phyloP scores from a whole-genome alignment of 2,329 filamentous ascomycete genomes.

The Cladosporium sp. region DNA sequence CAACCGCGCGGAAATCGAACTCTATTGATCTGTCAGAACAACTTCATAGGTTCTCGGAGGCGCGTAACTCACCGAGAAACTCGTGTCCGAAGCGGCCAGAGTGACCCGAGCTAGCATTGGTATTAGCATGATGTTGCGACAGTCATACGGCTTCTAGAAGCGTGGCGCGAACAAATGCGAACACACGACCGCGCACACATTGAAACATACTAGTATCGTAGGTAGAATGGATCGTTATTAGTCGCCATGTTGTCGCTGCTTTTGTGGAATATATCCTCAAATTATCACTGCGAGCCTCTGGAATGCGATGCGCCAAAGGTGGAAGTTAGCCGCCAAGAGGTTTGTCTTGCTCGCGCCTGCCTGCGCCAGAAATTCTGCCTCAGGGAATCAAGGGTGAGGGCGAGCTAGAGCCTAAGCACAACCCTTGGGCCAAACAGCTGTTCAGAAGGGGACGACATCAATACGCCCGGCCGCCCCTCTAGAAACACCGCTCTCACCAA shows the following conservation, averaged over 20 bases:
- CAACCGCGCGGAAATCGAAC: slow-evolving; percentile 92
- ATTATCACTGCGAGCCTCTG: background rate
- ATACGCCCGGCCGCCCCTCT: slow-evolving; percentile 8
- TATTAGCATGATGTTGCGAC: slow-evolving; percentile 3
- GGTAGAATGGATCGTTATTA: slow-evolving; percentile 82
- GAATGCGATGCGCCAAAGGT: slow-evolving; percentile 1
- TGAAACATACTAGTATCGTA: slow-evolving; percentile 87
- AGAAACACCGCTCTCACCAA: slow-evolving; percentile 4
- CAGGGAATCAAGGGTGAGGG: background rate
- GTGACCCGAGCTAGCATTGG: slow-evolving; percentile 76
- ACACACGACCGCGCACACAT: background rate
- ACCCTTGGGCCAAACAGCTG: slow-evolving; percentile 14
- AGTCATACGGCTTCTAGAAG: background rate
- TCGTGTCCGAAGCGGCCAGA: slow-evolving; percentile 97
- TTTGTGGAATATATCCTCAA: background rate
- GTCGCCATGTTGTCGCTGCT: slow-evolving; percentile 56
- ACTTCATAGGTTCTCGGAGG: no score
- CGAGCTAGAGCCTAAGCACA: background rate
- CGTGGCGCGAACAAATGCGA: background rate
- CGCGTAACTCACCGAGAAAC: slow-evolving; percentile 97
- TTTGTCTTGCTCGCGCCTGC: background rate
- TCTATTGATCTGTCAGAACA: slow-evolving; percentile 58
- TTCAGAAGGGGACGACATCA: slow-evolving; percentile 20
- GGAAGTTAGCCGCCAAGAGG: slow-evolving; percentile 12
- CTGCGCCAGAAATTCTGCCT: slow-evolving; percentile 7